These are phyloP conservation scores for Aspergillus olivimuriae DNA, from an alignment of 495 filamentous ascomycete genomes.

Conservation along the genomic window DNA sequence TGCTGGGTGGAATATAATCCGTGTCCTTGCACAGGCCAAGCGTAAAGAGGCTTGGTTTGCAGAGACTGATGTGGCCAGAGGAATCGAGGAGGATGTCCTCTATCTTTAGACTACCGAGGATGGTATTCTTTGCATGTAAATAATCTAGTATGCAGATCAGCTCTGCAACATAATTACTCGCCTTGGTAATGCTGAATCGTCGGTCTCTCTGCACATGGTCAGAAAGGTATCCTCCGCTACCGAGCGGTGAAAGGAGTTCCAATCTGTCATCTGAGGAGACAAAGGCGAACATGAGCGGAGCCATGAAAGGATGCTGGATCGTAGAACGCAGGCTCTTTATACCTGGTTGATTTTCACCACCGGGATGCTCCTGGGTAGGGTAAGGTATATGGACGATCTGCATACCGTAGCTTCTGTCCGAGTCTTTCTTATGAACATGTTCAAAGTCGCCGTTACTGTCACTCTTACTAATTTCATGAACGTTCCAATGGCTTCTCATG, in stretches of 20 bases:
- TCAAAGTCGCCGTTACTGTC: neutral
- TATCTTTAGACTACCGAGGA: constrained; percentile 1
- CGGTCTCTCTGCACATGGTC: constrained; percentile 6
- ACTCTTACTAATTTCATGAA: no score
- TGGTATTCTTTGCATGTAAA: constrained; percentile 6
- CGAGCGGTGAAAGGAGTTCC: constrained; percentile 6
- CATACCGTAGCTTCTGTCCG: constrained; percentile 2
- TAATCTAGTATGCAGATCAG: constrained; percentile 8
- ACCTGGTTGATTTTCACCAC: neutral
- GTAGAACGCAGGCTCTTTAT: constrained; percentile 4
- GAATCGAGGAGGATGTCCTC: constrained; percentile 7
- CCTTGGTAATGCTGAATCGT: constrained; percentile 3
- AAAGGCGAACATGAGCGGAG: constrained; percentile 3
- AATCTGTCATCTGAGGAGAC: neutral
- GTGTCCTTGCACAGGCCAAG: neutral
- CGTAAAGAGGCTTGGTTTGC: constrained; percentile 5
- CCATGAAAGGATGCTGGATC: constrained; percentile 8
- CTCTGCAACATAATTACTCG: constrained; percentile 7
- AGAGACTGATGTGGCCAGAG: constrained; percentile 4
- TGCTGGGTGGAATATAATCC: neutral
- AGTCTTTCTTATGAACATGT: constrained; percentile 4
- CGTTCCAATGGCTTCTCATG: no score
- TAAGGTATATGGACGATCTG: neutral
- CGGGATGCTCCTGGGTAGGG: neutral
- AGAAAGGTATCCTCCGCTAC: constrained; percentile 9